Conservation (phyloP, 2,329 filamentous ascomycete species). For the Albifimbria verrucaria region DNA sequence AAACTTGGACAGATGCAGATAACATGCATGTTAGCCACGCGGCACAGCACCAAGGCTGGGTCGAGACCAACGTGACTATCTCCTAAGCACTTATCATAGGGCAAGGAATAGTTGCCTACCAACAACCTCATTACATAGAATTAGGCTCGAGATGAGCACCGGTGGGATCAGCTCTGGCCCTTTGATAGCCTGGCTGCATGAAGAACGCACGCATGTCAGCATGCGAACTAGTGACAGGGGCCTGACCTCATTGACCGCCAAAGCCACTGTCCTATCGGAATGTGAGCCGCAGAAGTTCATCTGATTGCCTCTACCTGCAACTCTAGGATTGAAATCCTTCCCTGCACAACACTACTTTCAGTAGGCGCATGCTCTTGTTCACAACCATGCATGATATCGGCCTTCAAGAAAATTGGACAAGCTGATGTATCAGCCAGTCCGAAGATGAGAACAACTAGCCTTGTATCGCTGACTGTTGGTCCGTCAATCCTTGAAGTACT, state of each 20-base stretch:
- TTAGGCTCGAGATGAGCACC: neutral
- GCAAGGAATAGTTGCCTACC: too few species aligned
- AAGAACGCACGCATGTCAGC: neutral
- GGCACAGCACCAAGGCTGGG: neutral
- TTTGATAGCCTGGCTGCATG: neutral
- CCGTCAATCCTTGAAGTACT: too few species aligned
- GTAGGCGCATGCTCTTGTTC: neutral
- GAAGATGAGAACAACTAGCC: too few species aligned
- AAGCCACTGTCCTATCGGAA: neutral
- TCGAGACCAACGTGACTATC: neutral
- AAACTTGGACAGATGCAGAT: too few species aligned
- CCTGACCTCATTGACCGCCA: neutral
- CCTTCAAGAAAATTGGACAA: too few species aligned
- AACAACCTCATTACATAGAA: neutral
- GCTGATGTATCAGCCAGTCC: too few species aligned
- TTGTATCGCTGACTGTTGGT: too few species aligned
- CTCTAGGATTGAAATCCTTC: neutral
- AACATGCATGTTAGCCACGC: too few species aligned
- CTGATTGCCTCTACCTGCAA: neutral
- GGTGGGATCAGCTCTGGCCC: neutral
- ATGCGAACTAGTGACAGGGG: neutral
- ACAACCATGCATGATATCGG: too few species aligned
- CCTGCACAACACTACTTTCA: neutral
- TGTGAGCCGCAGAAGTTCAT: neutral
- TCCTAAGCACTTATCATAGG: too few species aligned